A percentile compares a stretch with the other conserved stretches of the same genome.
Conservation (phyloP, 306 rosid genomes). For the Glycine tomentella region DNA sequence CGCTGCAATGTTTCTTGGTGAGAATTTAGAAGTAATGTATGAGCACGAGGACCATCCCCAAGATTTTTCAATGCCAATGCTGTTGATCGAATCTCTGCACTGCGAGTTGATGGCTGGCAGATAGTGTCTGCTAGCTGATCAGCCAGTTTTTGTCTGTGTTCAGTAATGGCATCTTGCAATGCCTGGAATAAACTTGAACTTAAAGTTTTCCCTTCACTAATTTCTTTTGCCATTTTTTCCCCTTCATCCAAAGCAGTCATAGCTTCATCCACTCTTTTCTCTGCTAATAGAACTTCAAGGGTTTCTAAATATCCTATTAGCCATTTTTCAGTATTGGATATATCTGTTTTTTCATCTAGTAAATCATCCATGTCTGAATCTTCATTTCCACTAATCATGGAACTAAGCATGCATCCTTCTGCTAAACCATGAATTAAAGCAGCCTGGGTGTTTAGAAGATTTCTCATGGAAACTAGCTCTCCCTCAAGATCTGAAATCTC, state of each 20-base stretch:
- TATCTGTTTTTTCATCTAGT: slow-evolving; percentile 54
- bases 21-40: slow-evolving; percentile 69
- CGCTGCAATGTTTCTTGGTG: slow-evolving; percentile 65
- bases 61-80: slow-evolving; percentile 70
- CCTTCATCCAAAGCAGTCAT: slow-evolving; percentile 72
- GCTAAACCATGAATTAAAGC: slow-evolving; percentile 83
- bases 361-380: slow-evolving; percentile 57
- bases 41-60: slow-evolving; percentile 91
- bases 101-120: slow-evolving; percentile 68
- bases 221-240: slow-evolving; percentile 55
- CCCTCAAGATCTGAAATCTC: slow-evolving; percentile 95
- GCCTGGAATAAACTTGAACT: slow-evolving; percentile 53
- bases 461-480: slow-evolving; percentile 86
- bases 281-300: slow-evolving; percentile 83
- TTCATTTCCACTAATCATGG: slow-evolving; percentile 55
- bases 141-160: slow-evolving; percentile 72
- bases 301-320: slow-evolving; percentile 69
- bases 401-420: slow-evolving; percentile 66
- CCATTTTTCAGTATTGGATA: slow-evolving; percentile 69
- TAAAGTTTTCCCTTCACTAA: slow-evolving; percentile 48
- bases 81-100: slow-evolving; percentile 70
- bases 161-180: slow-evolving; percentile 57
- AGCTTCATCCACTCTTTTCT: slow-evolving; percentile 86
- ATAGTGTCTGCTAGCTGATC: slow-evolving; percentile 79
- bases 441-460: slow-evolving; percentile 80